A percentile compares a stretch with the other conserved stretches of the same genome.
Conservation (phyloP, 2,329 filamentous ascomycete genomes). For the Cordyceps farinosa region DNA sequence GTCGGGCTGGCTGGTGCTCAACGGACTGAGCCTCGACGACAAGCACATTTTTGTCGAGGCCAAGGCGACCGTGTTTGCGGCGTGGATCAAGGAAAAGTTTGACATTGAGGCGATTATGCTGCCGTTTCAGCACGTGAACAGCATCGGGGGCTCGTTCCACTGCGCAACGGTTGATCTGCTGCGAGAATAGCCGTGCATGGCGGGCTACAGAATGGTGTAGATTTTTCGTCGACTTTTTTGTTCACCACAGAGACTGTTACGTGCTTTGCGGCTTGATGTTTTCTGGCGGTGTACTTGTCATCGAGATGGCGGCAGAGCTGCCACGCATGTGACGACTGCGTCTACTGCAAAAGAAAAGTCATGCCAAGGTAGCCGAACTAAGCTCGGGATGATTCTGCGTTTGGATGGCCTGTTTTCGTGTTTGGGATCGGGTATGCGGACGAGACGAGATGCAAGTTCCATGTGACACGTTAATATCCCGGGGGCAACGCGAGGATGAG, state of each 20-base stretch:
- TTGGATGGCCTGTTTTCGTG: not conserved
- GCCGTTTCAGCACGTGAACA: slow-evolving; percentile 32
- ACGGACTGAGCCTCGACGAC: slow-evolving; percentile 27
- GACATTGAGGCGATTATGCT: slow-evolving; percentile 21
- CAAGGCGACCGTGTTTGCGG: slow-evolving; percentile 22
- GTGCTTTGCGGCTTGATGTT: no score
- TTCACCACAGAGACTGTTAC: no score
- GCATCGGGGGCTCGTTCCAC: slow-evolving; percentile 32
- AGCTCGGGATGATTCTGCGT: not conserved
- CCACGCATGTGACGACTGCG: no score
- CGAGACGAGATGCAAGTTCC: not conserved
- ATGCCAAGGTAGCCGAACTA: not conserved
- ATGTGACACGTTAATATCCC: slow-evolving; percentile 18
- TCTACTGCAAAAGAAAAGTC: not conserved
- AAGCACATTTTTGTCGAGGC: slow-evolving; percentile 27
- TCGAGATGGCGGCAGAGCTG: no score
- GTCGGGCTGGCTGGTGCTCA: slow-evolving; percentile 27
- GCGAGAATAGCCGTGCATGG: not conserved
- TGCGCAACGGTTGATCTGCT: slow-evolving; percentile 27
- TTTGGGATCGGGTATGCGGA: not conserved
- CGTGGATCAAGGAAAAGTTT: slow-evolving; percentile 20
- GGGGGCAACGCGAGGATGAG: not conserved
- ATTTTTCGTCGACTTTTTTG: not conserved
- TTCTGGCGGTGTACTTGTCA: no score
- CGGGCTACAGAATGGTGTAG: not conserved